phyloP scores from a whole-genome alignment of 768 basidiomycete genomes.

The Suillus hirtellus region DNA sequence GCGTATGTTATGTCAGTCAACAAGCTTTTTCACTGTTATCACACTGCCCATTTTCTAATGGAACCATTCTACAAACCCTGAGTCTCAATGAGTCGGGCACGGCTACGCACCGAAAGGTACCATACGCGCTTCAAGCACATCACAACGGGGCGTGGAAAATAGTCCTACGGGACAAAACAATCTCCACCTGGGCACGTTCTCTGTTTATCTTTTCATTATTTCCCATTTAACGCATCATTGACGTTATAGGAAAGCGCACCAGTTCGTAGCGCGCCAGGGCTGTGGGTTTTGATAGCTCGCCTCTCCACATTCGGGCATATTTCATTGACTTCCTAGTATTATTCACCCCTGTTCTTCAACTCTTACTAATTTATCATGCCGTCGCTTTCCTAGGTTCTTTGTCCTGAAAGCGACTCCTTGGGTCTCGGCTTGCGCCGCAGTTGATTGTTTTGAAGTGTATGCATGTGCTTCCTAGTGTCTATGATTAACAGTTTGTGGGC shows the following conservation, averaged over 20 bases:
- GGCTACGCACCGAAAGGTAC: not conserved
- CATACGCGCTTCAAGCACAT: not conserved
- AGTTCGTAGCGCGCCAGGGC: not conserved
- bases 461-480: not conserved
- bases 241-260: conserved; percentile 1
- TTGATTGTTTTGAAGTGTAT: not conserved
- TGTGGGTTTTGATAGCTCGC: not conserved
- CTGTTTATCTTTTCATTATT: not conserved
- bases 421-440: not conserved
- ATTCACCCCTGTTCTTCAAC: not conserved
- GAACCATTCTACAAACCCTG: not conserved
- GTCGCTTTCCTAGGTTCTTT: not conserved
- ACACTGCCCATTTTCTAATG: not conserved
- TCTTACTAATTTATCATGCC: not conserved
- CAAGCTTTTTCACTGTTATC: not conserved
- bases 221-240: not conserved
- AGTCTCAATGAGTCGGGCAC: not conserved
- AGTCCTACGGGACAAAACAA: not conserved
- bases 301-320: not conserved
- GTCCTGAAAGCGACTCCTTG: not conserved
- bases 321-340: not conserved
- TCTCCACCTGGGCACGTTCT: not conserved
- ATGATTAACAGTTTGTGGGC: not conserved
- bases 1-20: not conserved
- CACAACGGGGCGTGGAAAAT: not conserved